Base-by-base conservation (phyloP, 179 eudicot species). In the Pouteria campechiana region DNA sequence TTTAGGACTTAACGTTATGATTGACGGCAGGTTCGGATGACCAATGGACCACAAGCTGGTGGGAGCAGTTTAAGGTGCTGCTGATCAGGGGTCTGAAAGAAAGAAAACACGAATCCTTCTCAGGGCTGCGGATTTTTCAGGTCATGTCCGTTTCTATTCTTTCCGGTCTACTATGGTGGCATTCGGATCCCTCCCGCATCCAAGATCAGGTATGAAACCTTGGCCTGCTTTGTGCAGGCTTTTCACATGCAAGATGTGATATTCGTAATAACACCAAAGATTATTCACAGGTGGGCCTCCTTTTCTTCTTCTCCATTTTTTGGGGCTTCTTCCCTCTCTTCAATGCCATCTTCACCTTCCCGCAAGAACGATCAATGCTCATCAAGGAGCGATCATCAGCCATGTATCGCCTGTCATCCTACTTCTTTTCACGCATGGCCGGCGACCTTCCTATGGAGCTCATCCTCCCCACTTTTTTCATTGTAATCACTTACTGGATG, bases 171-270 rank as follows among this genome's bases (percentile, higher is more conserved):
- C 43, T 83, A 21, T 79, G 93, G 93, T 83, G 88, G 88, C 83
- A 76, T 41, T 79, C 88, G 23, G 60, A 68, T 53, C 41, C 69
- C 13, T 65, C 69, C 12, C 73, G 70, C 59, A 41, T 79, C 5
- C 88, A 73, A 66, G 94, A 83, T 66, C 87, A 82, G 83, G 93
- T 81, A 50, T 30, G n/a, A n/a, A n/a, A n/a, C n/a, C n/a, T n/a
- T n/a, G 11, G 14, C 37, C 37, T 12, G 4, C 14, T 4, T 33
- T 33, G 11, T 7, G 4, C 4, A 10, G 14, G 4, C 13, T 10
- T 0, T 12, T 0, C 37, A 33, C 14, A 33, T 33, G 11, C 3
- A 10, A 10, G 4, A 0, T 12, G 14, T 33, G 1, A 6, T 23
- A 21, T 21, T 19, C 19, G n/a, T 6, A 37, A 0, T 44, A 2